Conservation (phyloP, 495 filamentous ascomycete species). For the Penicillium psychrofluorescens region DNA sequence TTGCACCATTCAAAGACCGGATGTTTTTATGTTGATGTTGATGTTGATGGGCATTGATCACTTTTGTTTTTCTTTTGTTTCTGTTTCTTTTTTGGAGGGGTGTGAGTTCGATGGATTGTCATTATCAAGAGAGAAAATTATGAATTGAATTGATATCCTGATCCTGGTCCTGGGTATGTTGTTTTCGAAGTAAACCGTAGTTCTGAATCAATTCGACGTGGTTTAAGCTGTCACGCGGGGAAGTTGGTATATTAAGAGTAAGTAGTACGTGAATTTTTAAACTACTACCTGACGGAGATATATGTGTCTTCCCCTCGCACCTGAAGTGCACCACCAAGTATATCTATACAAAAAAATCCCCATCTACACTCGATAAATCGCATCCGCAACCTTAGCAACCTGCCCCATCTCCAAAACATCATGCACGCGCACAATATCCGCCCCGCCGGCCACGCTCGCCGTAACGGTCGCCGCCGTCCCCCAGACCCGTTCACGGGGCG, state of each 20-base stretch:
- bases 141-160: conserved; percentile 6
- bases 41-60: background rate
- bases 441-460: conserved; percentile 82
- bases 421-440: conserved; percentile 92
- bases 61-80: conserved; percentile 6
- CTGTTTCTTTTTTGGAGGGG: conserved; percentile 3
- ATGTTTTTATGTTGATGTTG: no score
- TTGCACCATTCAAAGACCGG: no score
- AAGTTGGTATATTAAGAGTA: no score
- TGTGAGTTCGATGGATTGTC: conserved; percentile 3
- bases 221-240: no score
- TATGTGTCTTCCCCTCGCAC: no score
- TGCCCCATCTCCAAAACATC: conserved; percentile 86
- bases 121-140: conserved; percentile 13
- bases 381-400: conserved; percentile 85
- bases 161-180: background rate
- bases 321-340: no score
- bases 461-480: conserved; percentile 87
- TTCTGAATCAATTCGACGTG: no score
- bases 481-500: conserved; percentile 59
- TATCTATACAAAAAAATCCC: background rate
- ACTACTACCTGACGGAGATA: no score
- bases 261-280: no score
- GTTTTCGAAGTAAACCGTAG: no score
- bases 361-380: conserved; percentile 58